Conservation (phyloP, 345 rosid genomes). For the Gossypium herbaceum region DNA sequence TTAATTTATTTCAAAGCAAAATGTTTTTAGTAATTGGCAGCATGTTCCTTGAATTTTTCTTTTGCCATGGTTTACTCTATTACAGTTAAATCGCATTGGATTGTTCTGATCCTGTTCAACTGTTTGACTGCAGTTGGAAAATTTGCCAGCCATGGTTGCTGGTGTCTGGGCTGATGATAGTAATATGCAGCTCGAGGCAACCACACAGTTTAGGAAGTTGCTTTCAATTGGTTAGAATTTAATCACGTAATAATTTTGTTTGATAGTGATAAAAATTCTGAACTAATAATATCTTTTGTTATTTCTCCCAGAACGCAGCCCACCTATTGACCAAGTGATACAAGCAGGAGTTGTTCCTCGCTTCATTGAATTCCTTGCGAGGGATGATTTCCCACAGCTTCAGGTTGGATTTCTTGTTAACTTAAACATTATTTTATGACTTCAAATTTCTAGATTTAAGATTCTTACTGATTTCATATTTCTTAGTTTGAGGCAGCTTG, state of each 20-base stretch:
- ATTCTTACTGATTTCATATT: not conserved
- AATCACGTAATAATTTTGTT: not conserved
- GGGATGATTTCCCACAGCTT: conserved; percentile 17
- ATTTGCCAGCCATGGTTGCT: conserved; percentile 35
- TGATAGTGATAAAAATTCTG: not conserved
- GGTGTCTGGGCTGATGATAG: conserved; percentile 42
- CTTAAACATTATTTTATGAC: not conserved
- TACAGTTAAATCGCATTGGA: not conserved
- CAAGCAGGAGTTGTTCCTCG: conserved; percentile 37
- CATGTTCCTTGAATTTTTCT: not conserved
- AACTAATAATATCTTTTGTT: not conserved
- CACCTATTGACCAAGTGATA: conserved; percentile 43
- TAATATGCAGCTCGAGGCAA: conserved; percentile 36
- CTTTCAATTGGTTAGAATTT: conserved; percentile 42
- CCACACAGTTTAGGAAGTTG: conserved; percentile 40
- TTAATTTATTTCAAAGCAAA: not conserved
- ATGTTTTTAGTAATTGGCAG: not conserved
- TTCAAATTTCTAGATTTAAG: not conserved
- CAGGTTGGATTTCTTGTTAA: conserved; percentile 9
- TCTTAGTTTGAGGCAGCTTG: conserved; percentile 45
- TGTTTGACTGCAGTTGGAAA: conserved; percentile 37
- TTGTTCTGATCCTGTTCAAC: not conserved
- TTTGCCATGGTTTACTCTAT: not conserved
- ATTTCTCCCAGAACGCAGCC: conserved; percentile 31
- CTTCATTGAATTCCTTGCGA: conserved; percentile 25